Evolutionary conservation across 495 filamentous ascomycete species (phyloP).

Genomic region (Lasiosphaeriaceae sp.): DNA sequence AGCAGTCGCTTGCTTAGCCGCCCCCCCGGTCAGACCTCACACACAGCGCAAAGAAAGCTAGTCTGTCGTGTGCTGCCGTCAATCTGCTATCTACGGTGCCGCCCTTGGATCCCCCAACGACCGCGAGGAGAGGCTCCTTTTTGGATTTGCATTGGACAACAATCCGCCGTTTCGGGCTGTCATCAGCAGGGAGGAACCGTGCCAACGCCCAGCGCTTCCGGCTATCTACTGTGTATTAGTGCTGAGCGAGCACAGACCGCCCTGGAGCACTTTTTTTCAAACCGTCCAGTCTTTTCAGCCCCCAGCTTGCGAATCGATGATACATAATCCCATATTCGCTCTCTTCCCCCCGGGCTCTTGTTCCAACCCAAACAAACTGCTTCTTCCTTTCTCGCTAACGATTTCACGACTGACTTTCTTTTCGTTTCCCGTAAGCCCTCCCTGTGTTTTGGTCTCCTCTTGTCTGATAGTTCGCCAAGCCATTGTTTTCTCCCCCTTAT

Average conservation of each 20-base stretch:
- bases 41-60: not conserved
- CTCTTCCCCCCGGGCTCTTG: not conserved
- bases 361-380: not conserved
- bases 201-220: not conserved
- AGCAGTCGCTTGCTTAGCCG: slow-evolving; percentile 1
- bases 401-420: not conserved
- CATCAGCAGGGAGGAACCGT: not conserved
- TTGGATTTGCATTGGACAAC: not conserved
- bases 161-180: not conserved
- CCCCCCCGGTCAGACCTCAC: slow-evolving; percentile 6
- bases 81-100: slow-evolving; percentile 4
- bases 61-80: not conserved
- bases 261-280: not conserved
- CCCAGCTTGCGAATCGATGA: not conserved
- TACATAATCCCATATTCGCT: not conserved
- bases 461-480: not conserved
- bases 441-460: slow-evolving; percentile 1
- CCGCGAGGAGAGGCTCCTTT: not conserved
- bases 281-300: not conserved
- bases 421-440: not conserved
- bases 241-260: not conserved
- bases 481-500: not conserved
- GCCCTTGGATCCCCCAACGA: not conserved
- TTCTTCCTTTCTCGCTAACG: not conserved
- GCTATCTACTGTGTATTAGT: not conserved